A percentile compares a stretch with the other conserved stretches of the same genome.
Conservation (phyloP, 164 flowering plant genomes). For the Macadamia integrifolia region DNA sequence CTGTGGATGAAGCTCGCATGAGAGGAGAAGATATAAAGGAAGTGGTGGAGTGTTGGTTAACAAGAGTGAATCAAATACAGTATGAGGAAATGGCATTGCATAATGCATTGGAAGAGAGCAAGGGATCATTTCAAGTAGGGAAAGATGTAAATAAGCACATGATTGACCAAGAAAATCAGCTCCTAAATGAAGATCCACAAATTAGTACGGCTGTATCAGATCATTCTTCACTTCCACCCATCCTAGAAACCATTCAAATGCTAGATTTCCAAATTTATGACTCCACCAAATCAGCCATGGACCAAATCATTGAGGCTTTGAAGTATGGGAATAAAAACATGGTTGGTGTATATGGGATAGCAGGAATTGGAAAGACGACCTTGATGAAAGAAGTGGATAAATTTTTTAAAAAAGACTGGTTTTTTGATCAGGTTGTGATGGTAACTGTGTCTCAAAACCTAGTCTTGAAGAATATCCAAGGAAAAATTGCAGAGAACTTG, state of each 20-base stretch:
- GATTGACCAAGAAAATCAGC: neutral
- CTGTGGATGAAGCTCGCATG: too few species aligned
- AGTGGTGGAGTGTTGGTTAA: too few species aligned
- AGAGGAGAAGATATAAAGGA: too few species aligned
- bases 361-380: slow-evolving; percentile 25
- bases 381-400: slow-evolving; percentile 3
- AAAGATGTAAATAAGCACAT: neutral
- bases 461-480: slow-evolving; percentile 10
- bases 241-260: too few species aligned
- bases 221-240: neutral
- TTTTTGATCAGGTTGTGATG: slow-evolving; percentile 17
- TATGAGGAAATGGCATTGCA: too few species aligned
- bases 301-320: slow-evolving; percentile 13
- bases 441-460: slow-evolving; percentile 14
- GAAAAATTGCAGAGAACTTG: slow-evolving; percentile 11
- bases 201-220: neutral
- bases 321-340: slow-evolving; percentile 3
- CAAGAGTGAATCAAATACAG: too few species aligned
- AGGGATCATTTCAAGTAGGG: neutral
- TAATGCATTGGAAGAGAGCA: too few species aligned
- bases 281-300: slow-evolving; percentile 5
- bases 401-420: neutral
- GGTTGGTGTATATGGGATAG: slow-evolving; percentile 23
- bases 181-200: neutral
- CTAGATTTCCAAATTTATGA: slow-evolving; percentile 7